phyloP scores from a whole-genome alignment of 768 basidiomycete species.

The Suillus clintonianus region DNA sequence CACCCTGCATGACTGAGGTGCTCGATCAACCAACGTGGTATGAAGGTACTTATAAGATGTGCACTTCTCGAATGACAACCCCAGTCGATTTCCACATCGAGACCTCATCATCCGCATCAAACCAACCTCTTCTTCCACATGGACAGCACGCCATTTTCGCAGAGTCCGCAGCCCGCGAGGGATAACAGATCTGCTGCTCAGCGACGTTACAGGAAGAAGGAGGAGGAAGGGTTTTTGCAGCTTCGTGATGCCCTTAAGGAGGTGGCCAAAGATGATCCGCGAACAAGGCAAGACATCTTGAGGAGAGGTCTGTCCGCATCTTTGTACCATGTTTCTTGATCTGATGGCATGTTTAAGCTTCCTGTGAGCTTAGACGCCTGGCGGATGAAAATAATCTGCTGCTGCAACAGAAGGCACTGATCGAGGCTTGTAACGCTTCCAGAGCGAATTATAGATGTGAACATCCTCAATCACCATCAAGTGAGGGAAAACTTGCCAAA shows the following conservation, averaged over 20 bases:
- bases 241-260: neutral
- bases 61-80: neutral
- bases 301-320: neutral
- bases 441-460: neutral
- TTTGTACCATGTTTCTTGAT: neutral
- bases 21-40: neutral
- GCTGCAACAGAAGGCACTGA: neutral
- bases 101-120: neutral
- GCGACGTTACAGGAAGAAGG: slow-evolving; percentile 1
- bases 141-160: neutral
- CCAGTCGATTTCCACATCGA: neutral
- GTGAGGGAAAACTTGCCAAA: neutral
- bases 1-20: neutral
- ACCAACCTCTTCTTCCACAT: neutral
- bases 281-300: neutral
- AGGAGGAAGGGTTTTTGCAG: neutral
- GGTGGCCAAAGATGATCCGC: neutral
- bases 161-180: neutral
- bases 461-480: neutral
- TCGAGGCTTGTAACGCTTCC: neutral
- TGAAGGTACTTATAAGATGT: neutral
- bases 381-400: neutral
- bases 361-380: slow-evolving; percentile 1
- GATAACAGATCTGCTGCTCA: neutral
- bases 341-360: neutral